A percentile compares a stretch with the other conserved stretches of the same genome.
phyloP scores from a whole-genome alignment of 768 basidiomycete species.

The Leccinum disarticulatum region DNA sequence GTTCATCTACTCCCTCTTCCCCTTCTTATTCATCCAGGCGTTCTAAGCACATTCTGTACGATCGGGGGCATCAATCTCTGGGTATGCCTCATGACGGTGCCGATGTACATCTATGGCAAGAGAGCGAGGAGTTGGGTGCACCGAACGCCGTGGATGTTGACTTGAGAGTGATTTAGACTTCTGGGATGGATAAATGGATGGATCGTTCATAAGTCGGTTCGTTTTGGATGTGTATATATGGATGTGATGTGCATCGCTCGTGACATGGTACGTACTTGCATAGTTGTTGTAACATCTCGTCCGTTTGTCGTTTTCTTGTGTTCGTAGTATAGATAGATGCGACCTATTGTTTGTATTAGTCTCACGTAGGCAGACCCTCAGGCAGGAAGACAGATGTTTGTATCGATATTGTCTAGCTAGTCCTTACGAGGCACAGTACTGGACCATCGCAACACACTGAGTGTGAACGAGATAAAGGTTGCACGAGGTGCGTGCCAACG shows the following conservation, averaged over 20 bases:
- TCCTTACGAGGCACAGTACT: no score
- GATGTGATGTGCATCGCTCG: no score
- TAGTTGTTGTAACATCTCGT: no score
- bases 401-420: no score
- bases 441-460: slow-evolving; percentile 19
- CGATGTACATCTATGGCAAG: slow-evolving; percentile 3
- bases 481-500: slow-evolving; percentile 17
- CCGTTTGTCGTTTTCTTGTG: no score
- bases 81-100: slow-evolving; percentile 1
- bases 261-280: no score
- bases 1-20: neutral
- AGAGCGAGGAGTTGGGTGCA: slow-evolving; percentile 1
- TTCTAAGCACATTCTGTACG: neutral
- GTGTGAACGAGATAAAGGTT: slow-evolving; percentile 27
- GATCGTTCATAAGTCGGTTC: no score
- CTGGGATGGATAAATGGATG: neutral
- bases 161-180: neutral
- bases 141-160: neutral
- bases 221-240: no score
- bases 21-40: neutral
- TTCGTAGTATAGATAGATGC: no score
- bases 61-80: neutral
- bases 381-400: no score
- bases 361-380: no score
- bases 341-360: no score